phyloP scores from a whole-genome alignment of 2,329 filamentous ascomycete species.

The Ciborinia camelliae region DNA sequence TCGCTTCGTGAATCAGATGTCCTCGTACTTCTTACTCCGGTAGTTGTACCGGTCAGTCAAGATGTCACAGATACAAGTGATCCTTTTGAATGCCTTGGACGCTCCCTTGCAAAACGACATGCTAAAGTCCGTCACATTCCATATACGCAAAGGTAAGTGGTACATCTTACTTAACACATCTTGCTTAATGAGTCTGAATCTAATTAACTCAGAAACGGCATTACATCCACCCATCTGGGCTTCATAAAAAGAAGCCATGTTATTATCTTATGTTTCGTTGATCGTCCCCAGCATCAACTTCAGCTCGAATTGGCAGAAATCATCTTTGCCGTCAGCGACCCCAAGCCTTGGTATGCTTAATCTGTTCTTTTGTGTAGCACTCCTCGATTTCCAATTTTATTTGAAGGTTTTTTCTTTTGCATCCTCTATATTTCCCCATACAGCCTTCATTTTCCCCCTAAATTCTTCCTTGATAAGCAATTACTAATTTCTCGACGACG shows the following conservation, averaged over 20 bases:
- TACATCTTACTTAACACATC: background rate
- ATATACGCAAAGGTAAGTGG: constrained; percentile 53
- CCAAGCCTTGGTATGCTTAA: constrained; percentile 41
- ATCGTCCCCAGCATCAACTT: constrained; percentile 44
- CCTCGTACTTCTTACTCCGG: constrained; percentile 61
- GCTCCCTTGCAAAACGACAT: constrained; percentile 57
- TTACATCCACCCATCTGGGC: constrained; percentile 46
- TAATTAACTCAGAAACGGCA: constrained; percentile 38
- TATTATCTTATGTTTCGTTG: constrained; percentile 48
- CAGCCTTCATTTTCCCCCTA: background rate
- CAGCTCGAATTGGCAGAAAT: constrained; percentile 51
- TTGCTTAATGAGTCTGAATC: background rate
- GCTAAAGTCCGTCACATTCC: constrained; percentile 66
- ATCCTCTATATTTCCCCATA: background rate
- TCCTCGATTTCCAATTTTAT: background rate
- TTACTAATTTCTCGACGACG: background rate
- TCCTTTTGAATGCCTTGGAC: constrained; percentile 70
- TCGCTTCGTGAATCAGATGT: constrained; percentile 49
- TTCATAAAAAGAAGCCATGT: constrained; percentile 37
- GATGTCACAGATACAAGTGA: constrained; percentile 50
- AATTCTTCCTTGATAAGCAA: background rate
- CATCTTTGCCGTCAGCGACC: constrained; percentile 42
- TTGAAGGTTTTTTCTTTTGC: background rate
- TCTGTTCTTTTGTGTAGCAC: background rate
- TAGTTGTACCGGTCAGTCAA: constrained; percentile 47